Evolutionary conservation across 352 stramenopile genomes (phyloP), one percentile per base, ranked within the genome.

Genomic region (Phytophthora pisi): DNA sequence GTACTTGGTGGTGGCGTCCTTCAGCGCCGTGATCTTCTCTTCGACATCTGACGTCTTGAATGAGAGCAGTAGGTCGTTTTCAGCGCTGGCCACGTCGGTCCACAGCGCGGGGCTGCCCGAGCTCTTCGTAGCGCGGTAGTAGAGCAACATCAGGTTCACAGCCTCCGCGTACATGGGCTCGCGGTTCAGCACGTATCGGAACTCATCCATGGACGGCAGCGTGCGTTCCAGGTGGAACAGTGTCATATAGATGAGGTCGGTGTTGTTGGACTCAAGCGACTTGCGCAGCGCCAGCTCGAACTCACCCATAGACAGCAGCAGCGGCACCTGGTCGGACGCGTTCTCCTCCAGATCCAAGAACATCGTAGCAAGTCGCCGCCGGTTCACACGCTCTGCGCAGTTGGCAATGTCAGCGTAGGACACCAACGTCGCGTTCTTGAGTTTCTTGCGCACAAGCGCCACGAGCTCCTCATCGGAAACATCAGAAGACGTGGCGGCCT

Each of bases 251-350:
- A 97, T 81, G 30, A 98, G 75, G 54, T 98, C 90, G 7, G 85
- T 91, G 58, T 97, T 92, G 71, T 93, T 95, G 16, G 88, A 95
- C 59, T 92, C 83, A 43, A 97, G 77, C 34, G 92, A 89, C 64
- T 97, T 97, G 64, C 86, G 83, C 64, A 98, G 73, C 28, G 91
- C 92, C 31, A 97, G 77, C 61, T 97, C 90, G 54, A 96, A 95
- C 59, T 98, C 91, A 34, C 88, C 88, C 92, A 98, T 98, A 0
- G 86, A 92, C 31, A 98, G 75, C 63, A 98, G 74, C 59, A 97
- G 63, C 26, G 89, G 89, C 45, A 98, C 91, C 57, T 96, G 90
- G 70, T 97, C 90, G 0, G 79, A 89, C n/a, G 90, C 88, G 43
- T 95, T 94, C 51, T 89, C 77, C 62, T 96, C 88, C n/a, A 92